phyloP scores from a whole-genome alignment of 2,329 filamentous ascomycete species.

The Mollisia scopiformis region DNA sequence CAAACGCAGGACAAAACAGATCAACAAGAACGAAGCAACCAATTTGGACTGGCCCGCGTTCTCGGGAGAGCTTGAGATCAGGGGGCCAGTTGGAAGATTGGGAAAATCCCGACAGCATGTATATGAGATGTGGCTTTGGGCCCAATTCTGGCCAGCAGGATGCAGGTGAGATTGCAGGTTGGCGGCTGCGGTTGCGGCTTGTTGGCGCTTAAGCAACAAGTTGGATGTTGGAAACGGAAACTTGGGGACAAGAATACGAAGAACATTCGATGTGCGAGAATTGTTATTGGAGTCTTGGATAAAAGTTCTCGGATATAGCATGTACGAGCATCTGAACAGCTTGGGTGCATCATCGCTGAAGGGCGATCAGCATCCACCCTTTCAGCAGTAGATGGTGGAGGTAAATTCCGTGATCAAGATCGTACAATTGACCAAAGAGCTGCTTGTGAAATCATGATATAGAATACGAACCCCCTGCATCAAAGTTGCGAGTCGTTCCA shows the following conservation, averaged over 20 bases:
- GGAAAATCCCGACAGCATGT: too few relatives aligned
- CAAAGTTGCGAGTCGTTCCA: neutral
- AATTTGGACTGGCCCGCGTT: too few relatives aligned
- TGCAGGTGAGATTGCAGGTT: neutral
- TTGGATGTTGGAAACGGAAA: neutral
- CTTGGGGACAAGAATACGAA: neutral
- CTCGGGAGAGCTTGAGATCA: too few relatives aligned
- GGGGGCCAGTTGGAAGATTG: too few relatives aligned
- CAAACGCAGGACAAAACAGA: too few relatives aligned
- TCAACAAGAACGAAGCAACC: too few relatives aligned
- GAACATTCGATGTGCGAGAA: too few relatives aligned
- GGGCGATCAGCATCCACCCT: neutral
- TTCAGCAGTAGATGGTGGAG: neutral
- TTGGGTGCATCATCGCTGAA: neutral
- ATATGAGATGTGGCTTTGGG: neutral
- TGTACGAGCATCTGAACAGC: neutral
- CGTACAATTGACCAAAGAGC: neutral
- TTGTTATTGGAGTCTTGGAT: too few relatives aligned
- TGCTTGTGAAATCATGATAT: neutral
- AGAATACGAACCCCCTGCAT: neutral
- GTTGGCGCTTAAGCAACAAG: neutral
- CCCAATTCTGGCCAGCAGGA: neutral
- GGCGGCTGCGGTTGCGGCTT: neutral
- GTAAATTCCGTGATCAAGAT: neutral
- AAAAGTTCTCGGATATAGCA: neutral